phyloP scores from a whole-genome alignment of 2,329 filamentous ascomycete genomes.

The Trichoderma gracile region DNA sequence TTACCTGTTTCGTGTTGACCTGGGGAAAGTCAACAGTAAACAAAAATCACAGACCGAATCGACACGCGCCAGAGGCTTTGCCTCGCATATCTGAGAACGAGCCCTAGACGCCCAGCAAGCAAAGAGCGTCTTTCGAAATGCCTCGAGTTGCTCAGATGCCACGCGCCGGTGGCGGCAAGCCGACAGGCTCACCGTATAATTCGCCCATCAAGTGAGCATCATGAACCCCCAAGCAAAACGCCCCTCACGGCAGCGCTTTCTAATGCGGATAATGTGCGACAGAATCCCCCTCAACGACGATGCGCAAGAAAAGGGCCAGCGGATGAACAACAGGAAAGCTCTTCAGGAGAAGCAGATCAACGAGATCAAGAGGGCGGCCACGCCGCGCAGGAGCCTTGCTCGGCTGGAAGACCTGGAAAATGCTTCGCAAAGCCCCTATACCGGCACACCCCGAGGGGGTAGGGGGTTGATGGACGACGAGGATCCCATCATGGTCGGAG shows the following conservation, averaged over 20 bases:
- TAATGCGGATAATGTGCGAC: conserved; percentile 26
- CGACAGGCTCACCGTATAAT: conserved; percentile 56
- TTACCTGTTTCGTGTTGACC: conserved; percentile 9
- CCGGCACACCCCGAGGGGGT: conserved; percentile 50
- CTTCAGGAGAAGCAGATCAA: conserved; percentile 90
- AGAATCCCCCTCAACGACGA: conserved; percentile 98
- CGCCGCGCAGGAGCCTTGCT: conserved; percentile 63
- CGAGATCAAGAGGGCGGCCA: conserved; percentile 74
- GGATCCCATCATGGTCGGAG: conserved; percentile 66
- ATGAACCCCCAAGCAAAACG: neutral
- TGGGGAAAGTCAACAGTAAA: conserved; percentile 20
- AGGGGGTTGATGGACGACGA: conserved; percentile 50
- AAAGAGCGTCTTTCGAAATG: conserved; percentile 42
- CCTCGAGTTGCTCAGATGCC: conserved; percentile 59
- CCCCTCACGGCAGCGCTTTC: conserved; percentile 1
- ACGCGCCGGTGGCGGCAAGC: conserved; percentile 51
- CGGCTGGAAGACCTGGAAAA: conserved; percentile 61
- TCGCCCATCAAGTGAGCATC: conserved; percentile 57
- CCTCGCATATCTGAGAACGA: neutral
- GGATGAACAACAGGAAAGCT: conserved; percentile 83
- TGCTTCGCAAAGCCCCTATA: conserved; percentile 55
- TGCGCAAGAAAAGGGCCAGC: conserved; percentile 83
- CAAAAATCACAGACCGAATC: conserved; percentile 14
- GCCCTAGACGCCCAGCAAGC: neutral
- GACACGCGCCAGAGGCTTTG: conserved; percentile 21